Evolutionary conservation across 805 yeast genomes (phyloP).

Genomic region (Candida andamanensis): DNA sequence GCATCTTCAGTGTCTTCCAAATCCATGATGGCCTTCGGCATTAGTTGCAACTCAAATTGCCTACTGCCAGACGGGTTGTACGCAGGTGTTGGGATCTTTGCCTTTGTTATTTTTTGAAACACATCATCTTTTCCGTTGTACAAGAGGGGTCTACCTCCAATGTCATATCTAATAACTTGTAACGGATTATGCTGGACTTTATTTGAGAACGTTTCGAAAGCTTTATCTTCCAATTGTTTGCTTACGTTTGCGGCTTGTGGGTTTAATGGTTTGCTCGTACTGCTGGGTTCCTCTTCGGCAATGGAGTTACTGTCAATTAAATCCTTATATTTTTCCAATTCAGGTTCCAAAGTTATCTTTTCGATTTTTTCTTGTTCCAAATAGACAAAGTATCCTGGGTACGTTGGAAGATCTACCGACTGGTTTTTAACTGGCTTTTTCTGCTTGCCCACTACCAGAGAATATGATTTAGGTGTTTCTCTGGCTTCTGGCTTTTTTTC

Average conservation of each 20-base stretch:
- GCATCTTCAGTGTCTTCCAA: conserved; percentile 49
- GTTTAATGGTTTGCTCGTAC: conserved; percentile 1
- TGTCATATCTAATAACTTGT: conserved; percentile 82
- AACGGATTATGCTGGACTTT: conserved; percentile 75
- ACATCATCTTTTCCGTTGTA: conserved; percentile 61
- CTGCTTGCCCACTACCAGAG: conserved; percentile 17
- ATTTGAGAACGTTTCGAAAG: conserved; percentile 74
- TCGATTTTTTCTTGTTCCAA: conserved; percentile 68
- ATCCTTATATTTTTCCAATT: conserved; percentile 39
- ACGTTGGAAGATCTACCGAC: conserved; percentile 37
- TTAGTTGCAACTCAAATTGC: conserved; percentile 80
- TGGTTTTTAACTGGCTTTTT: conserved; percentile 2
- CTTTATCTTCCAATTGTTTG: conserved; percentile 59
- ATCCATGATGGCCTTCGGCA: conserved; percentile 89
- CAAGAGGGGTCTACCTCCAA: conserved; percentile 72
- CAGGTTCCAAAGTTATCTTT: conserved; percentile 49
- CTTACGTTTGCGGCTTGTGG: conserved; percentile 17
- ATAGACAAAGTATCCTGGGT: conserved; percentile 63
- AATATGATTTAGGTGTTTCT: conserved; percentile 12
- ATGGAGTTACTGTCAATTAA: conserved; percentile 48
- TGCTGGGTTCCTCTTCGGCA: conserved; percentile 24
- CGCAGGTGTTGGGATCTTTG: conserved; percentile 51
- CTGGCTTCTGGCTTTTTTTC: conserved; percentile 7
- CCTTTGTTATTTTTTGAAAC: conserved; percentile 22
- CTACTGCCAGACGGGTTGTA: conserved; percentile 56